Conservation (phyloP, 345 rosid species). For the Eucalyptus cloeziana region DNA sequence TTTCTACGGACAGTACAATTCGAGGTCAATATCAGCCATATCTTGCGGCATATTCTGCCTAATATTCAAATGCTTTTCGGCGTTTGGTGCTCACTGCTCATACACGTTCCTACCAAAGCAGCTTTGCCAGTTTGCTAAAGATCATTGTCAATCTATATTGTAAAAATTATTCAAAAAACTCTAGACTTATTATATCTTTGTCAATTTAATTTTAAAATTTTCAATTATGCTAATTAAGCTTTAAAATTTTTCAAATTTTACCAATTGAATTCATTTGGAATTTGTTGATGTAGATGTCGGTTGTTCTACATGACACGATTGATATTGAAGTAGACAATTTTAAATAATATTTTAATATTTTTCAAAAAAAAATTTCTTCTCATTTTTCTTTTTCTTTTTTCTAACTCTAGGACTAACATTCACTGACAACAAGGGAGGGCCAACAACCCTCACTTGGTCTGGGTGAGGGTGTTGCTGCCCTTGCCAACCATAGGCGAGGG, state of each 20-base stretch:
- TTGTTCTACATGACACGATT: fast-evolving
- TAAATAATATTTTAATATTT: too few species aligned
- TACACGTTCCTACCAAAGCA: neutral
- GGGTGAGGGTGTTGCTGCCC: too few species aligned
- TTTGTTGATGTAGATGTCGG: fast-evolving
- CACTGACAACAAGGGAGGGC: too few species aligned
- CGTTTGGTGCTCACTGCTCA: neutral
- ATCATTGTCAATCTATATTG: neutral
- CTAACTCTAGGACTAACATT: too few species aligned
- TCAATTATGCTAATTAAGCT: too few species aligned
- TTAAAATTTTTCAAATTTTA: too few species aligned
- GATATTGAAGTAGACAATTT: fast-evolving
- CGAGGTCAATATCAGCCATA: neutral
- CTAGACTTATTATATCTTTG: fast-evolving
- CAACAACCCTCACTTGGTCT: too few species aligned
- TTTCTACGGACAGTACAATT: conserved; percentile 20
- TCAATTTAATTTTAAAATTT: neutral
- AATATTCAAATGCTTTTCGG: neutral
- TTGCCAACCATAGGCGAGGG: too few species aligned
- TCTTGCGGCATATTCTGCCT: neutral
- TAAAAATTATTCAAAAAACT: too few species aligned
- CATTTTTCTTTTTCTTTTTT: too few species aligned
- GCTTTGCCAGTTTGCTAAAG: neutral
- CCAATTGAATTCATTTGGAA: too few species aligned
- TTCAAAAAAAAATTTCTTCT: too few species aligned